Percentiles rank a stretch among this genome's conserved stretches.
phyloP scores from a whole-genome alignment of 1,284 basidiomycete species.

The Ceratobasidium sp. region DNA sequence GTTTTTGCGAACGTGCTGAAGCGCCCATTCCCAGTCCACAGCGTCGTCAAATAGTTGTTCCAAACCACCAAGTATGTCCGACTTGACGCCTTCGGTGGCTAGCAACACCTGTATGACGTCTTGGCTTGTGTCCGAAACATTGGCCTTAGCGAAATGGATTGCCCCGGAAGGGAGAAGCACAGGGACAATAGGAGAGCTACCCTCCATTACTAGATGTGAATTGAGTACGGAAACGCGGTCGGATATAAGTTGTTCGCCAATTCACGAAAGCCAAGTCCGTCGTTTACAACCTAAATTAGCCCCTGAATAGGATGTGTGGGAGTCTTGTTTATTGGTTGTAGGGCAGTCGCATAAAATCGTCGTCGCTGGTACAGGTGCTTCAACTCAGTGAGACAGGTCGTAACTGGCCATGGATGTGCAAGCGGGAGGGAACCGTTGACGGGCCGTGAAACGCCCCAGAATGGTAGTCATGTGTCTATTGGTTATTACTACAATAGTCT shows the following conservation, averaged over 20 bases:
- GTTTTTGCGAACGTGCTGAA: slow-evolving; percentile 71
- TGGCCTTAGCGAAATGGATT: slow-evolving; percentile 70
- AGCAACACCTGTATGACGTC: slow-evolving; percentile 68
- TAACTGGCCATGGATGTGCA: background rate
- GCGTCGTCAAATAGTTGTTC: slow-evolving; percentile 56
- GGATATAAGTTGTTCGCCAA: background rate
- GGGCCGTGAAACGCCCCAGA: slow-evolving; percentile 33
- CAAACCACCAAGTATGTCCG: slow-evolving; percentile 61
- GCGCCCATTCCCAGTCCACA: slow-evolving; percentile 69
- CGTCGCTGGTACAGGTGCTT: background rate
- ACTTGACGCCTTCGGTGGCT: slow-evolving; percentile 61
- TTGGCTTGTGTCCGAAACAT: slow-evolving; percentile 63
- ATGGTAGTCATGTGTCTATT: slow-evolving; percentile 27
- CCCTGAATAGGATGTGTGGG: background rate
- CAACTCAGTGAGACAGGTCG: background rate
- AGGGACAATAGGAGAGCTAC: slow-evolving; percentile 65
- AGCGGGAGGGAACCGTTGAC: slow-evolving; percentile 18
- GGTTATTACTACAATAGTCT: background rate
- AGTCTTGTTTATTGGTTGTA: background rate
- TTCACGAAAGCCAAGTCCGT: background rate
- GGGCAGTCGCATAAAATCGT: background rate
- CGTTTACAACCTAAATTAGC: background rate
- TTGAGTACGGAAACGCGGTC: background rate
- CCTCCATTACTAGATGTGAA: slow-evolving; percentile 2
- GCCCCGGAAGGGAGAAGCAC: slow-evolving; percentile 67